These are phyloP conservation scores for Euptelea pleiosperma DNA, from an alignment of 164 flowering plant species.

Conservation along the genomic window DNA sequence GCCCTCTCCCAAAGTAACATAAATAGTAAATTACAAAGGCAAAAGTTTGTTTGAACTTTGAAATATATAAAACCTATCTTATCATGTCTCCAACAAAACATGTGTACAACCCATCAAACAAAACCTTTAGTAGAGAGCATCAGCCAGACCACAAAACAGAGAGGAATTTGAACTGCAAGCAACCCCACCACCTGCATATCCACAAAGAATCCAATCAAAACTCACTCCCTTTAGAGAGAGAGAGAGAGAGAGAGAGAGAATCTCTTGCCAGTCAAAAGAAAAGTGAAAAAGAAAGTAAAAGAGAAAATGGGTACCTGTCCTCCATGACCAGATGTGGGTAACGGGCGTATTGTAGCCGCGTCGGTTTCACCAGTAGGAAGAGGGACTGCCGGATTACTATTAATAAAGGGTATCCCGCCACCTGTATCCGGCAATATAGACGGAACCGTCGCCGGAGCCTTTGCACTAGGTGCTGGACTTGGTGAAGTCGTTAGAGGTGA, in stretches of 20 bases:
- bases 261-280: too few species aligned
- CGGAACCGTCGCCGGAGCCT: constrained; percentile 27
- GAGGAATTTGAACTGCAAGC: constrained; percentile 25
- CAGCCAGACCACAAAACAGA: constrained; percentile 31
- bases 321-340: constrained; percentile 48
- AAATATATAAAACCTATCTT: too few species aligned
- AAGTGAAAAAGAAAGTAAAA: not conserved
- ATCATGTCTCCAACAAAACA: too few species aligned
- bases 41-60: too few species aligned
- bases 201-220: constrained; percentile 15
- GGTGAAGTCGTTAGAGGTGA: constrained; percentile 52
- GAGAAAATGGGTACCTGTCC: constrained; percentile 30
- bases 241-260: too few species aligned
- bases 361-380: constrained; percentile 89
- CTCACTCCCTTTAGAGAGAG: too few species aligned
- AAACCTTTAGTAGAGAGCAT: constrained; percentile 20
- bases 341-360: constrained; percentile 64
- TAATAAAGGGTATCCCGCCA: constrained; percentile 69
- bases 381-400: constrained; percentile 91
- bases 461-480: constrained; percentile 10
- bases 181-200: constrained; percentile 46
- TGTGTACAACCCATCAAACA: too few species aligned
- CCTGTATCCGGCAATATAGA: constrained; percentile 40
- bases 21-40: too few species aligned
- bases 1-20: too few species aligned